Base-by-base conservation (phyloP, 2,329 filamentous ascomycete species). In the Talaromyces sp. region DNA sequence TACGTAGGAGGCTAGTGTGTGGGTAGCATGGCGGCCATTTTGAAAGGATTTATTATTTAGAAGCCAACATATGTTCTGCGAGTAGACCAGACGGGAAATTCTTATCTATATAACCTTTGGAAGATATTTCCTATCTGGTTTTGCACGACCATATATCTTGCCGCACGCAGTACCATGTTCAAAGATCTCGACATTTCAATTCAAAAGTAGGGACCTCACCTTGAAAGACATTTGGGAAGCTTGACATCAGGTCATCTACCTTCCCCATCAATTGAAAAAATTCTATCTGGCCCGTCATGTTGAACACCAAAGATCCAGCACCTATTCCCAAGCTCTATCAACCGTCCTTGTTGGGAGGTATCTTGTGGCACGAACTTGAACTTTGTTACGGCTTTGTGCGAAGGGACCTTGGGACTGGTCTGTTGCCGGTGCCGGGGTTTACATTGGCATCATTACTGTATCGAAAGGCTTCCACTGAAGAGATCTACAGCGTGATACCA, bases 311-410 rank as follows among this genome's bases (percentile, higher is more conserved):
- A 35, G 10, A 33, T 21, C n/a, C 45, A 19, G 28, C 45, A 15
- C 5, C 45, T 2, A 13, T 21, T 13, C 19, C 17, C 45, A 48
- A 48, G 17, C 13, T 35, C n/a, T 35, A 48, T 21, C 45, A 19
- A 17, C 45, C 45, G 6, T 9, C 45, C n/a, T 9, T 11, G 28
- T 13, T 48, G 28, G 45, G 10, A 17, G 48, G 37, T 48, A 28
- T 48, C 4, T 13, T 56, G 13, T 48, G 53, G 53, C 51, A 51
- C 51, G 57, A 59, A 48, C 41, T 53, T 13, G 45, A 43, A 37
- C 51, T 59, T 3, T 59, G 57, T 28, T 59, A 53, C 22, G 57
- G 57, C 21, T 59, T 59, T n/a, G 52, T 59, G 41, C 51, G 43
- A 25, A 51, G 57, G 41, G 57, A 59, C 28, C 33, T 59, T 5